Evolutionary conservation across 2,329 filamentous ascomycete genomes (phyloP).

Genomic region (Boeremia lycopersici): DNA sequence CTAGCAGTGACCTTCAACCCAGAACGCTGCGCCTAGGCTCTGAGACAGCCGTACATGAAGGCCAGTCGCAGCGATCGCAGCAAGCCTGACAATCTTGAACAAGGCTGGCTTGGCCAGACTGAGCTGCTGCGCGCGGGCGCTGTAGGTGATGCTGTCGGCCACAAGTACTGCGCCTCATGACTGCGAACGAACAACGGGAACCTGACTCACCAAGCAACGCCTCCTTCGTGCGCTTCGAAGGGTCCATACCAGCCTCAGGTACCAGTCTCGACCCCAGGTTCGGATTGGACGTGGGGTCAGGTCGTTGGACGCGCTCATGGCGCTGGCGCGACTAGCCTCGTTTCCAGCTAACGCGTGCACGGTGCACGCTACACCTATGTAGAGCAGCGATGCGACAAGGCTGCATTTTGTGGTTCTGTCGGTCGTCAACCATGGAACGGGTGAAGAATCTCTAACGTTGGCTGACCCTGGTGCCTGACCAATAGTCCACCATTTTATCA

Average conservation of each 20-base stretch:
- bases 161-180: neutral
- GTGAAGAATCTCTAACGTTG: neutral
- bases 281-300: conserved; percentile 1
- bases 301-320: neutral
- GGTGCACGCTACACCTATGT: neutral
- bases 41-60: neutral
- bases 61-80: neutral
- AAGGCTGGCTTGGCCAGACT: neutral
- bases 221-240: conserved; percentile 50
- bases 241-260: conserved; percentile 44
- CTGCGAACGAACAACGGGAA: neutral
- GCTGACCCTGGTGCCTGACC: conserved; percentile 2
- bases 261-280: conserved; percentile 8
- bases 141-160: neutral
- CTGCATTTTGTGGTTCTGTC: neutral
- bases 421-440: neutral
- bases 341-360: conserved; percentile 2
- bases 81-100: neutral
- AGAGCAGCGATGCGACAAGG: neutral
- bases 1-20: neutral
- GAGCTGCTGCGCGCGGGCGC: neutral
- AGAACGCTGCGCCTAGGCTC: neutral
- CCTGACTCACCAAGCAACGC: conserved; percentile 43
- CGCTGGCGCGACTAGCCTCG: neutral
- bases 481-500: neutral